Evolutionary conservation across 495 filamentous ascomycete genomes (phyloP), one percentile per base, ranked within the genome.

Genomic region (Penicillium argentinense): DNA sequence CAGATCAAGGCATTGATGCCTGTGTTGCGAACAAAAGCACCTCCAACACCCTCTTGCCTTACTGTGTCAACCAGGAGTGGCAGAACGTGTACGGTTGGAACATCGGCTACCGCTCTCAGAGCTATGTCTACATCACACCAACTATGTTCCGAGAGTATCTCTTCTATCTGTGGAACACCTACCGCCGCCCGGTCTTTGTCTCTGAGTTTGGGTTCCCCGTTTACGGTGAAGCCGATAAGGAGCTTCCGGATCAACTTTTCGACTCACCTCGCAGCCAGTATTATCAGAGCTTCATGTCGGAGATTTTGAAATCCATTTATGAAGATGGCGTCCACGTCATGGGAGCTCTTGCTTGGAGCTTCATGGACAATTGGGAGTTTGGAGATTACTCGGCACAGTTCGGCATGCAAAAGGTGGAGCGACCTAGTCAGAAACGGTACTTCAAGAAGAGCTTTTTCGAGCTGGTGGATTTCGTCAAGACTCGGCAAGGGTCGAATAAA

Each of bases 371-470:
- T 39, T 71, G 68, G 64, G 72, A 75, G 36, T 76, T 75, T 56
- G 72, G 73, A 11, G 58, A 63, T 40, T 72, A 67, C 44, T 44
- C 41, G 0, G 36, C 54, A 18, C 68, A 70, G 6, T 77, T 71
- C 54, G 74, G 74, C 0, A 45, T 75, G 27, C 74, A 75, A 45
- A 51, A 49, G 1, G 66, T 77, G 3, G 69, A 76, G 50, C 51
- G 62, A 13, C 71, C 66, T 1, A 66, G 54, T 5, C 64, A 63
- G 32, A 47, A 71, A 32, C 49, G 74, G n/a, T 48, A 50, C 16
- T 77, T 62, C 42, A 75, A 75, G 56, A 69, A 68, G 54, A 74
- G 69, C 42, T 69, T 75, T 33, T 77, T 77, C 47, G 72, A 77
- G 29, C 32, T 72, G 30, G 68, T 77, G 14, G 68, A 71, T 55